A percentile compares a stretch with the other conserved stretches of the same genome.
These are phyloP conservation scores for Didymella glomerata DNA, from an alignment of 2,329 filamentous ascomycete species.

Conservation along the genomic window DNA sequence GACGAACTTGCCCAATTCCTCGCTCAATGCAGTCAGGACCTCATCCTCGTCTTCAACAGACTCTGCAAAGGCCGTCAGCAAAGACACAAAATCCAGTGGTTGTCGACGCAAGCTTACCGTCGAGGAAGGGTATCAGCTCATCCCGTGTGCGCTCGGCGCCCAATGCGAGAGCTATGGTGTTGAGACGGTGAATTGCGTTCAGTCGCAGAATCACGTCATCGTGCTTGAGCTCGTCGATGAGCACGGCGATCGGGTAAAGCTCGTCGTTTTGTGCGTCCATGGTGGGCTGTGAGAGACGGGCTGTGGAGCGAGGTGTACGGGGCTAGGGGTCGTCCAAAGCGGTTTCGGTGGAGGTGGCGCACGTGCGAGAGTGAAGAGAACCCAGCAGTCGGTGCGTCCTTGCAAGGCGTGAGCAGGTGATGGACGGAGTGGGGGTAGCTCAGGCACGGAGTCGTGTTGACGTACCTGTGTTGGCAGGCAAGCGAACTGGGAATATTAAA, in stretches of 20 bases:
- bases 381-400: conserved; percentile 4
- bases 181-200: conserved; percentile 97
- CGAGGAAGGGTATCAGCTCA: conserved; percentile 97
- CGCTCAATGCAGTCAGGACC: conserved; percentile 94
- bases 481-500: conserved; percentile 36
- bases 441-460: conserved; percentile 44
- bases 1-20: conserved; percentile 95
- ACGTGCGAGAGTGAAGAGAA: conserved; percentile 25
- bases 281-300: conserved; percentile 35
- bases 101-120: conserved; percentile 71
- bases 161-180: conserved; percentile 95
- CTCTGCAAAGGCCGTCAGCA: conserved; percentile 67
- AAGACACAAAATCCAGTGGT: conserved; percentile 12
- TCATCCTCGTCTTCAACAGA: conserved; percentile 99
- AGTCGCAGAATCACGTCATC: conserved; percentile 97
- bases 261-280: conserved; percentile 99
- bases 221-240: conserved; percentile 99
- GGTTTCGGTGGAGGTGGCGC: conserved; percentile 19
- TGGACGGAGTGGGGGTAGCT: conserved; percentile 32
- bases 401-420: conserved; percentile 35
- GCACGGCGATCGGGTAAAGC: conserved; percentile 98
- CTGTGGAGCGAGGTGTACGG: conserved; percentile 29
- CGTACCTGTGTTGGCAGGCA: conserved; percentile 47
- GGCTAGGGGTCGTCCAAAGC: conserved; percentile 34
- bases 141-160: conserved; percentile 96